Percentiles rank a stretch among this genome's conserved stretches.
These are phyloP conservation scores for Flammula alnicola DNA, from an alignment of 1,284 basidiomycete genomes.

Conservation along the genomic window DNA sequence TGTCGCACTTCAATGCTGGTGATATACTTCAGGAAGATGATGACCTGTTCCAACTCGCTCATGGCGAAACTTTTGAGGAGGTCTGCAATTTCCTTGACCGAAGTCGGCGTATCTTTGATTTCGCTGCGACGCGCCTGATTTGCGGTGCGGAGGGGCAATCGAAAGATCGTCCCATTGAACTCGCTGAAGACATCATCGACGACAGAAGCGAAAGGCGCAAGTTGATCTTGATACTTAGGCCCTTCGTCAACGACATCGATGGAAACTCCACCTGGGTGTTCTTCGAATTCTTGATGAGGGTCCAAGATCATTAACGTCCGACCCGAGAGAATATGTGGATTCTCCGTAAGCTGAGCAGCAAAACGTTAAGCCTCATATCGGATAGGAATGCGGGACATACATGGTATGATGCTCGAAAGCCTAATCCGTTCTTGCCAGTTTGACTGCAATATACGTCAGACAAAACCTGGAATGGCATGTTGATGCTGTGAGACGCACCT, in stretches of 20 bases:
- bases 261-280: slow-evolving; percentile 34
- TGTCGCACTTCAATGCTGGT: slow-evolving; percentile 41
- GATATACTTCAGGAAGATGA: slow-evolving; percentile 49
- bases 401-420: slow-evolving; percentile 54
- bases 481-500: slow-evolving; percentile 35
- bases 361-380: neutral
- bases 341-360: slow-evolving; percentile 49
- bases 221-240: slow-evolving; percentile 33
- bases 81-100: slow-evolving; percentile 35
- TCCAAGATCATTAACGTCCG: slow-evolving; percentile 45
- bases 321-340: slow-evolving; percentile 51
- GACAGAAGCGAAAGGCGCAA: slow-evolving; percentile 35
- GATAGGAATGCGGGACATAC: slow-evolving; percentile 31
- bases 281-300: slow-evolving; percentile 40
- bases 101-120: slow-evolving; percentile 26
- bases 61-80: slow-evolving; percentile 43
- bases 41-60: slow-evolving; percentile 42
- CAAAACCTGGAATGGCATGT: neutral
- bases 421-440: slow-evolving; percentile 57
- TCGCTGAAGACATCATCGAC: slow-evolving; percentile 18
- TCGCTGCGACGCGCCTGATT: slow-evolving; percentile 37
- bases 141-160: slow-evolving; percentile 46
- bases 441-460: slow-evolving; percentile 38
- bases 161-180: slow-evolving; percentile 34
- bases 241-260: slow-evolving; percentile 30